These are phyloP conservation scores for Prunus davidiana DNA, from an alignment of 306 rosid species.

Conservation along the genomic window DNA sequence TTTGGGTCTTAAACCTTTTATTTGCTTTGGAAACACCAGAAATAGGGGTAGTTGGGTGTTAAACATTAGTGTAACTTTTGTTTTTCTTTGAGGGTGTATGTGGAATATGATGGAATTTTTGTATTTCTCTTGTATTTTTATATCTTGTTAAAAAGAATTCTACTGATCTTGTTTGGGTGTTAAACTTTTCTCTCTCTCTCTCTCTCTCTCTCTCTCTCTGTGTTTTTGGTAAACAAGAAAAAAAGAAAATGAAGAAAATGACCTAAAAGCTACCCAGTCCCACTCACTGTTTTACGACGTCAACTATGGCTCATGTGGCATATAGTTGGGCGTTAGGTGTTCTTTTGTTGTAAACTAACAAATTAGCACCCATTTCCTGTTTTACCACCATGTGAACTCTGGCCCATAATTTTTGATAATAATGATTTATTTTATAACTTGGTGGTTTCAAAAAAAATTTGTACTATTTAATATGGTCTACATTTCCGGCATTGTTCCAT, in stretches of 20 bases:
- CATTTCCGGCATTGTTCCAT: not conserved
- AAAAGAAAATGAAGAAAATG: no score
- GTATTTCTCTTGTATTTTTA: not conserved
- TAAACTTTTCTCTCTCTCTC: no score
- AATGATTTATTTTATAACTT: not conserved
- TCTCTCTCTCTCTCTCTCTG: no score
- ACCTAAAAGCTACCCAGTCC: not conserved
- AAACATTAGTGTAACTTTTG: not conserved
- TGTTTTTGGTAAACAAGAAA: no score
- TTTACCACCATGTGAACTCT: no score
- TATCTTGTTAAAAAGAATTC: no score
- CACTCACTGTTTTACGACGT: not conserved
- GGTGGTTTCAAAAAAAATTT: not conserved
- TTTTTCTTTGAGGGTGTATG: not conserved
- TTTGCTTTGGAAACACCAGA: not conserved
- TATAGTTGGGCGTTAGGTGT: not conserved
- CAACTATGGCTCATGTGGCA: not conserved
- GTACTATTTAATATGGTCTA: not conserved
- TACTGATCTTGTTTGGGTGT: no score
- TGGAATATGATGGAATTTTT: constrained; percentile 2
- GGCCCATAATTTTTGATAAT: not conserved
- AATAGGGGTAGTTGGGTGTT: not conserved
- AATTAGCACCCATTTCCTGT: not conserved
- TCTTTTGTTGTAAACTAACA: not conserved
- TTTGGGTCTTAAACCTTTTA: constrained; percentile 2